phyloP scores from a whole-genome alignment of 2,329 filamentous ascomycete species.

The Venturia oleaginea region DNA sequence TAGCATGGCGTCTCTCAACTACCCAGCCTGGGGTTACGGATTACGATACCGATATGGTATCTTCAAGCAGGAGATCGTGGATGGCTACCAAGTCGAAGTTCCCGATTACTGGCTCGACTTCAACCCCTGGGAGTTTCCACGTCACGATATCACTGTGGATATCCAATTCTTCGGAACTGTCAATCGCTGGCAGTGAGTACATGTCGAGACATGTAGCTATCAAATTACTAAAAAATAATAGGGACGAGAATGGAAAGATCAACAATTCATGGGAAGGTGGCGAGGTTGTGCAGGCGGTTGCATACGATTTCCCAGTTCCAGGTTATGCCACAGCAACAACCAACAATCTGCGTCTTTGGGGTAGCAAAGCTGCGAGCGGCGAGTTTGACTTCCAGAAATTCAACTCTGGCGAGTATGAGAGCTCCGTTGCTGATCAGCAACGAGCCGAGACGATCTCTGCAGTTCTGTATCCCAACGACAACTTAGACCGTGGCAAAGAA shows the following conservation, averaged over 20 bases:
- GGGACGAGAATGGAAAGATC: conserved; percentile 68
- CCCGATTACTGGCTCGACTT: conserved; percentile 99
- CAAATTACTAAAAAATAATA: conserved; percentile 22
- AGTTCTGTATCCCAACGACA: conserved; percentile 95
- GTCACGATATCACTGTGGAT: conserved; percentile 91
- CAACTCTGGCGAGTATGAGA: conserved; percentile 96
- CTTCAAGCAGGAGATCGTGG: conserved; percentile 98
- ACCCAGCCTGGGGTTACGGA: conserved; percentile 94
- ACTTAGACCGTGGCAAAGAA: conserved; percentile 92
- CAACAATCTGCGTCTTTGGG: conserved; percentile 96
- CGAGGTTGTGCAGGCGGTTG: conserved; percentile 83
- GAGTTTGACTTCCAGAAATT: conserved; percentile 99
- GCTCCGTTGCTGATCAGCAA: conserved; percentile 95
- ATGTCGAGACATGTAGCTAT: neutral
- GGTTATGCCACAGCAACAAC: conserved; percentile 84
- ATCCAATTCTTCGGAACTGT: conserved; percentile 94
- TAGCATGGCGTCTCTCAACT: conserved; percentile 89
- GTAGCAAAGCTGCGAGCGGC: conserved; percentile 90
- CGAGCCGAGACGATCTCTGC: conserved; percentile 98
- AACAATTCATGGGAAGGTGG: conserved; percentile 79
- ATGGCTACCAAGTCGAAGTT: conserved; percentile 96
- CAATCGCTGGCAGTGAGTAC: conserved; percentile 48
- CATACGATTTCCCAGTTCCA: conserved; percentile 84
- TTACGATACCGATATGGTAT: conserved; percentile 88
- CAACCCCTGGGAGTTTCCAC: conserved; percentile 97